Percentiles rank a stretch among this genome's conserved stretches.
phyloP scores from a whole-genome alignment of 768 basidiomycete species.

The Russula dissimulans region DNA sequence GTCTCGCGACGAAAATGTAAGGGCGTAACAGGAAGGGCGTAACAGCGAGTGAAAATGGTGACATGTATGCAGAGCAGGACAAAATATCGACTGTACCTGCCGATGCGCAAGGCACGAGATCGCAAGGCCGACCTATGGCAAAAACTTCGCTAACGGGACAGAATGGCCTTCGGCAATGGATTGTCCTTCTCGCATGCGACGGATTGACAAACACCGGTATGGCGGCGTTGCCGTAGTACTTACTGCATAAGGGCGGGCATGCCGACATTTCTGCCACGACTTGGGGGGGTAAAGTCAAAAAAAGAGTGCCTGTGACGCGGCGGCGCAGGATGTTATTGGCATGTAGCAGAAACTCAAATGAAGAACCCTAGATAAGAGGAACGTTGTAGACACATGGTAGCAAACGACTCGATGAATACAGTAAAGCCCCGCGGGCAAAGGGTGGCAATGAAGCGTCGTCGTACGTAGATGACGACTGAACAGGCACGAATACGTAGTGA shows the following conservation, averaged over 20 bases:
- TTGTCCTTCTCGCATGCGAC: not conserved
- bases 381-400: not conserved
- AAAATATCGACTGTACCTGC: not conserved
- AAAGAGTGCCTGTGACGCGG: conserved; percentile 14
- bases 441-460: not conserved
- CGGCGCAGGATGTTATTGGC: not conserved
- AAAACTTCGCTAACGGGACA: not conserved
- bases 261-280: not conserved
- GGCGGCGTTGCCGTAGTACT: not conserved
- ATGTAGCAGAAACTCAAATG: not conserved
- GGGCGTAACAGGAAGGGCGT: not conserved
- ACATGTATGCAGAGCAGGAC: not conserved
- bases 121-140: not conserved
- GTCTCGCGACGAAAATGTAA: not conserved
- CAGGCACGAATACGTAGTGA: not conserved
- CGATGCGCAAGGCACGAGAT: not conserved
- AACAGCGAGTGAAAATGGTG: not conserved
- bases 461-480: conserved; percentile 1
- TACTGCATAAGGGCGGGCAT: not conserved
- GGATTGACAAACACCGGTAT: not conserved
- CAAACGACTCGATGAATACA: not conserved
- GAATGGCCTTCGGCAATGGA: not conserved
- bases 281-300: not conserved
- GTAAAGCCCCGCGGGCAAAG: not conserved
- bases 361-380: not conserved